Evolutionary conservation across 1,284 basidiomycete genomes (phyloP), one percentile per base, ranked within the genome.

Genomic region (Pyrrhoderma lamaoense): DNA sequence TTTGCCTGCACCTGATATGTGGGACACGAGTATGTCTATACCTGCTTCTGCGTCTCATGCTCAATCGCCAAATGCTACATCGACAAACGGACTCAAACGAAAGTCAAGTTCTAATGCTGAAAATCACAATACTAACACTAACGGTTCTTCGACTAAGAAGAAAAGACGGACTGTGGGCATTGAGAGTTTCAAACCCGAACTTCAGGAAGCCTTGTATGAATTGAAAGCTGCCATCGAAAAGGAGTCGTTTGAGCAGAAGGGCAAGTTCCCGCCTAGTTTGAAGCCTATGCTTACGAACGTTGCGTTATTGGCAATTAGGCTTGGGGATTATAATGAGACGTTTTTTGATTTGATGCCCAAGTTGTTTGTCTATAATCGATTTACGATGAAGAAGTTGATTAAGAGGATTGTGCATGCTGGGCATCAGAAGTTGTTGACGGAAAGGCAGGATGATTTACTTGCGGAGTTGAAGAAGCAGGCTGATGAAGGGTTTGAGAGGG

Each of bases 351-450:
- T 86, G 36, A 86, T 96, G 80, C 91, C 93, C 0, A 74, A 71
- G 25, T 69, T 95, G 40, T 94, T 96, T 62, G 92, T 92, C 0
- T 95, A 95, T 65, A 96, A 96, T 67, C 85, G 88, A 60, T 95
- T 89, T 65, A 90, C 88, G 0, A 89, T 89, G 86, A 84, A 72
- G 85, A 90, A 90, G 78, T 73, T 91, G 23, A 88, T 89, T 65
- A 90, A 89, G 62, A 77, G 87, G 7, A 85, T 84, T 11, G 77
- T 90, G 13, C 89, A 84, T 65, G 61, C 67, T 0, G 84, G 87
- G 7, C 87, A 90, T 60, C 72, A 75, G 39, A 72, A 73, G 45
- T 68, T 87, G 18, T 70, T 89, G 13, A 69, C 72, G 1, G 72
- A 81, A 52, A 72, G 80, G 44, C 82, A 86, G 61, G 81, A 85